Evolutionary conservation across 805 yeast genomes (phyloP).

Genomic region (Grigorovia humatica): DNA sequence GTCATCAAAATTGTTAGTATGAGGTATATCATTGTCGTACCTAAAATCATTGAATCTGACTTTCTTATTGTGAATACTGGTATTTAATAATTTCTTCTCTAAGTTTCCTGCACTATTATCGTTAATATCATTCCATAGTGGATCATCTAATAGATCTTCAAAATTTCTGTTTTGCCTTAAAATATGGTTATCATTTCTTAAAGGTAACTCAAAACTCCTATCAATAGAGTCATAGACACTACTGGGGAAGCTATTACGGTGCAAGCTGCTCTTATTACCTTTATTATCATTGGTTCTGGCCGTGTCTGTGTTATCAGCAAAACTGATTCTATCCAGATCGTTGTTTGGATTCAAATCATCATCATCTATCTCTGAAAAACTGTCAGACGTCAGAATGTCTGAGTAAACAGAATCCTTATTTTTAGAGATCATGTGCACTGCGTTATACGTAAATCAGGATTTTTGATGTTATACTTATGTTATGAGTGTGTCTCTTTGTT

Average conservation of each 20-base stretch:
- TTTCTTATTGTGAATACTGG: constrained; percentile 3
- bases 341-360: constrained; percentile 3
- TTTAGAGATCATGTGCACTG: neutral
- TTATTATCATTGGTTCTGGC: neutral
- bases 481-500: no score
- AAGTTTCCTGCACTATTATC: neutral
- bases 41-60: constrained; percentile 8
- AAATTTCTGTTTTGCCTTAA: constrained; percentile 12
- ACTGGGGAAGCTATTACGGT: neutral
- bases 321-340: neutral
- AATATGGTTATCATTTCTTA: constrained; percentile 8
- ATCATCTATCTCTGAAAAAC: constrained; percentile 10
- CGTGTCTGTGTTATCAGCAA: neutral
- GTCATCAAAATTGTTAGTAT: constrained; percentile 1
- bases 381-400: constrained; percentile 2
- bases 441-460: neutral
- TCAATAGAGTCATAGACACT: neutral
- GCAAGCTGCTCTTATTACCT: neutral
- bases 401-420: neutral
- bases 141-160: constrained; percentile 12
- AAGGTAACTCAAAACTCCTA: constrained; percentile 15
- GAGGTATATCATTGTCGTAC: neutral
- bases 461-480: neutral
- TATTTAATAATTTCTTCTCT: neutral
- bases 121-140: neutral